Base-by-base conservation (phyloP, 1,139 yeast species). In the Hemisphaericaspora xylofermentans region DNA sequence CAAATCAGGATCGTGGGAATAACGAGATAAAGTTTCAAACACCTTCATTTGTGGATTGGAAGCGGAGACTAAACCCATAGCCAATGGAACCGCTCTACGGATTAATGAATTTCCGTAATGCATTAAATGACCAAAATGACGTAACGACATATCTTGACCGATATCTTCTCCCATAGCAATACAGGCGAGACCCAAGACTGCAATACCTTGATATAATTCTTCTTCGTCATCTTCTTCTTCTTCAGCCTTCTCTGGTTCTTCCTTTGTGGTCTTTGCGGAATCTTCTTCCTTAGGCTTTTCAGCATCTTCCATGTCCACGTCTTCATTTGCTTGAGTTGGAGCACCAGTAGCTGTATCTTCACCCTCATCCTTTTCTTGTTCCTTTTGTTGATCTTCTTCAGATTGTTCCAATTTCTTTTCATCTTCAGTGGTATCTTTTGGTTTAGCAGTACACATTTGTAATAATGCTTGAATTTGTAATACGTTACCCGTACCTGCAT, bases 101-200 rank as follows among this genome's bases (percentile, higher is more conserved):
- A 93, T 88, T 49, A 88, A 79, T 15, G 95, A 82, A 54, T 89
- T 93, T 45, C 98, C 98, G 61, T 93, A 94, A 65, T 94, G 98
- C 96, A 94, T 89, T 63, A 91, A 75, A 63, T 94, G 98, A 39
- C 96, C 91, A 60, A 91, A 93, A 65, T 94, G 98, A 63, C 98
- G 93, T 56, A 93, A 71, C 12, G 94, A 84, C 98, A 94, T 94
- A 55, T 93, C 98, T 63, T 87, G 95, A 32, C 98, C 98, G 63
- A 94, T 88, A 50, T 88, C 96, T 64, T 94, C 99, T 48, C 99
- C 98, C 88, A 94, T 84, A 21, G 98, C 95, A 58, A 94, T 87
- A 53, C 86, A 77, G 0, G 98, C 98, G 52, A 94, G 78, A 45
- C 98, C 98, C 41, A 94, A 74, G 16, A 94, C 98, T 4, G 98